Evolutionary conservation across 352 stramenopile genomes (phyloP), one percentile per base, ranked within the genome.

Genomic region (Pythium dissimile): DNA sequence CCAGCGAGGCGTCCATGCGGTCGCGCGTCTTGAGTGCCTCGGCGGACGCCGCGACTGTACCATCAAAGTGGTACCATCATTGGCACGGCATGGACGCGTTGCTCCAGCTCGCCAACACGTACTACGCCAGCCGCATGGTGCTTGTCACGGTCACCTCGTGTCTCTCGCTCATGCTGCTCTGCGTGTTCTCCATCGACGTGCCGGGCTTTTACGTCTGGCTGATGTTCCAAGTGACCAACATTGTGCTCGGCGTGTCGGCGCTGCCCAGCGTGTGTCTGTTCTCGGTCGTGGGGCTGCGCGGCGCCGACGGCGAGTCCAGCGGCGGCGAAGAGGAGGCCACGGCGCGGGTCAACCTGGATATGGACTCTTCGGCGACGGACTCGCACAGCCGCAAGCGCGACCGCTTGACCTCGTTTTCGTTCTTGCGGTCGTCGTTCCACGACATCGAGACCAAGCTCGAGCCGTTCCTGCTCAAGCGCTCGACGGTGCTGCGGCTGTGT

Each of bases 21-120:
- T 61, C 59, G 31, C 28, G 18, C 12, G 52, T 23, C 0, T 37
- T n/a, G 13, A 48, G 28, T 37, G 20, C 15, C 20, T 26, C 45
- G 21, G 27, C 35, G 24, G 32, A 27, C 21, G 41, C 13, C 50
- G 26, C 37, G 38, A 16, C 41, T 11, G 27, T 39, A 20, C 18
- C 16, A 0, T 12, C 50, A n/a, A 11, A 31, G 23, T 49, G 43
- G 52, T 28, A 20, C 52, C 21, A 23, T 30, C 28, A 26, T 11
- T 59, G 69, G 77, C 58, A 49, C 5, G 69, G 72, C 27, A 31
- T 72, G 9, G 77, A 86, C 67, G 66, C 71, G 28, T 64, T 67
- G 41, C 64, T 87, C 27, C 77, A 84, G 59, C 75, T 75, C 65
- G 72, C 73, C 43, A 89, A 89, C 65, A 81, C 80, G 53, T 88